Conservation (phyloP, 768 basidiomycete species). For the Candolleomyces eurysporus region DNA sequence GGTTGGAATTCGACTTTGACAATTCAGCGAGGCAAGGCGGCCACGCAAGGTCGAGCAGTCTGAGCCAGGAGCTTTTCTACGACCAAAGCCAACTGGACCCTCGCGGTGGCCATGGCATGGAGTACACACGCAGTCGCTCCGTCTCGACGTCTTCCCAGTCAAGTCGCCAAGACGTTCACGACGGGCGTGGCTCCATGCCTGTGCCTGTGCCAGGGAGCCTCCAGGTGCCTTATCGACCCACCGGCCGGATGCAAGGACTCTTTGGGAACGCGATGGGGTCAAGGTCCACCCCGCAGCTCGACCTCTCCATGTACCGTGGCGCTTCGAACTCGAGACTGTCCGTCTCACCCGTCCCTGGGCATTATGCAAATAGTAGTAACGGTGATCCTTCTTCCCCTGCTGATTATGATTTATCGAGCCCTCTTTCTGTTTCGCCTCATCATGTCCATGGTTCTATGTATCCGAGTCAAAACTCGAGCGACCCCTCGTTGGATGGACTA, state of each 20-base stretch:
- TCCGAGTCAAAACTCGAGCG: not conserved
- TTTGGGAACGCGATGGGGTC: constrained; percentile 13
- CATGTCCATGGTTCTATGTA: not conserved
- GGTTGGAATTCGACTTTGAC: constrained; percentile 10
- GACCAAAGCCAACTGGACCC: not conserved
- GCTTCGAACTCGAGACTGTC: not conserved
- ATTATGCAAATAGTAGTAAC: constrained; percentile 19
- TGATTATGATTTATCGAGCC: not conserved
- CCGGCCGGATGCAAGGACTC: constrained; percentile 25
- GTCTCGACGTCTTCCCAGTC: constrained; percentile 32
- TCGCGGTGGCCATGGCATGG: constrained; percentile 2
- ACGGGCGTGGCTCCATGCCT: not conserved
- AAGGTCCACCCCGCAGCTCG: constrained; percentile 18
- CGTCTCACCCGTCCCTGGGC: constrained; percentile 10
- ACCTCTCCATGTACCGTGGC: constrained; percentile 15
- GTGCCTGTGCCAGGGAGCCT: constrained; percentile 14
- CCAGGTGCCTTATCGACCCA: constrained; percentile 19
- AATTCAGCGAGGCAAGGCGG: not conserved
- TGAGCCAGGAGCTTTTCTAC: not conserved
- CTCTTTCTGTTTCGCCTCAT: not conserved
- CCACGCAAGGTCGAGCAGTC: not conserved
- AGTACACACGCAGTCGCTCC: constrained; percentile 25
- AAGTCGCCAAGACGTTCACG: constrained; percentile 19
- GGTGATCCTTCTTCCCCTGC: constrained; percentile 13
- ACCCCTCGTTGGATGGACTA: not conserved